Evolutionary conservation across 495 filamentous ascomycete species (phyloP), one percentile per base, ranked within the genome.

Genomic region (Darksidea phi): DNA sequence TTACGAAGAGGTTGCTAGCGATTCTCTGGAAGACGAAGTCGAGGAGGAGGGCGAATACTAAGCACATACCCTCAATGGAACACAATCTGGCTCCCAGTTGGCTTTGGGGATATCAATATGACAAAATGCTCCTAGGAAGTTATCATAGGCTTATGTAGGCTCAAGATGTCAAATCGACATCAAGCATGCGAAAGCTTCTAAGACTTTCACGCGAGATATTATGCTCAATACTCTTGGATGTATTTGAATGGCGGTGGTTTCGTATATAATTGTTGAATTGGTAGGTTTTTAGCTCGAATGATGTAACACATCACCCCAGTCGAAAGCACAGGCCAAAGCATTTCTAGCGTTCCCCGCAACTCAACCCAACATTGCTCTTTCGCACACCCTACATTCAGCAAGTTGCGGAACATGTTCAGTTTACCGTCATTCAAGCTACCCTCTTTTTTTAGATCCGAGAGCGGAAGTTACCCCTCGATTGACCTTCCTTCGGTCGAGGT

Each of bases 1-100:
- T 70, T 95, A 95, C 72, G 90, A 94, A 75, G 90, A 95, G 78
- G 90, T 95, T 68, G 90, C 88, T 54, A 82, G 80, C 64, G 90
- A 95, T 73, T 80, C 78, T 64, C 66, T 80, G 50, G 84, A 88
- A 15, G 89, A 88, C 38, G 73, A 54, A n/a, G 86, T 80, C 53
- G 81, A 76, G 28, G 63, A 58, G 45, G 87, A 85, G 61, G 81
- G 72, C 42, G 88, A 92, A 76, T 93, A 92, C 74, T 95, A 83
- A 63, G 63, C 59, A 59, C 54, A 67, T 63, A 67, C 58, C 64
- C 47, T 60, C 46, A 15, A 8, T 23, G 46, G 38, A 37, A 43
- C 32, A 25, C 41, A 24, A 23, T 38, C 47, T 47, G 34, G 58
- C 34, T 21, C 18, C 6, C 8, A n/a, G 23, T 56, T 63, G 46